Percentiles rank a stretch among this genome's conserved stretches.
These are phyloP conservation scores for Lactarius indigo DNA, from an alignment of 768 basidiomycete genomes.

Conservation along the genomic window DNA sequence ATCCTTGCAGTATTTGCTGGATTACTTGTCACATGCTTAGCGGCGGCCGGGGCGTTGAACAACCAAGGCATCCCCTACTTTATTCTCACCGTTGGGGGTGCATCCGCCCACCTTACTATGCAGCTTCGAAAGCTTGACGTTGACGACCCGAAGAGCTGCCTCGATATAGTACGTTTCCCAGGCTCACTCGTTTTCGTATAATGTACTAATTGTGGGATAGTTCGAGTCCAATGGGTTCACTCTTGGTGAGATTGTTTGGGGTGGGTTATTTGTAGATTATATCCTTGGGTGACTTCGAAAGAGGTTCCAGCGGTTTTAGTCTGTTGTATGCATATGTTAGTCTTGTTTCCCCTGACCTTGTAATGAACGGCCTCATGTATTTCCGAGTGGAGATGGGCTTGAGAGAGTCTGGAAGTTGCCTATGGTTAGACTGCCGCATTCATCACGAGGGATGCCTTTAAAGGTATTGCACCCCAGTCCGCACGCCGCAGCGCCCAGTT, in stretches of 20 bases:
- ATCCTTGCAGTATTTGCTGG: constrained; percentile 42
- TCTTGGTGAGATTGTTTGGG: constrained; percentile 11
- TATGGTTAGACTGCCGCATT: background rate
- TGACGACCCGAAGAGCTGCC: constrained; percentile 12
- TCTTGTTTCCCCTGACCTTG: background rate
- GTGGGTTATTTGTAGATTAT: constrained; percentile 15
- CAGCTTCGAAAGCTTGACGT: constrained; percentile 15
- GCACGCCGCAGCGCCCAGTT: background rate
- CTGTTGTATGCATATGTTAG: background rate
- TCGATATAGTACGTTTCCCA: background rate
- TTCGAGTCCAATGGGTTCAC: constrained; percentile 18
- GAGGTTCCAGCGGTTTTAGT: background rate
- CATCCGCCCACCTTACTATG: constrained; percentile 3
- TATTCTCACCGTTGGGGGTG: constrained; percentile 10
- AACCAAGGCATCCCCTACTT: constrained; percentile 24
- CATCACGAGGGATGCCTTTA: background rate
- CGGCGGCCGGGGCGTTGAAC: constrained; percentile 31
- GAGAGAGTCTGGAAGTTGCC: background rate
- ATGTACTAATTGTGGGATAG: background rate
- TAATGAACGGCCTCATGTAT: background rate
- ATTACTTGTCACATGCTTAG: constrained; percentile 29
- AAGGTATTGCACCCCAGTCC: background rate
- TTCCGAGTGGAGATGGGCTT: background rate
- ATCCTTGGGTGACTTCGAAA: background rate
- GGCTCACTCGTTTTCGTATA: background rate